Evolutionary conservation across 768 basidiomycete species (phyloP).

Genomic region (Phanerochaete carnosa): DNA sequence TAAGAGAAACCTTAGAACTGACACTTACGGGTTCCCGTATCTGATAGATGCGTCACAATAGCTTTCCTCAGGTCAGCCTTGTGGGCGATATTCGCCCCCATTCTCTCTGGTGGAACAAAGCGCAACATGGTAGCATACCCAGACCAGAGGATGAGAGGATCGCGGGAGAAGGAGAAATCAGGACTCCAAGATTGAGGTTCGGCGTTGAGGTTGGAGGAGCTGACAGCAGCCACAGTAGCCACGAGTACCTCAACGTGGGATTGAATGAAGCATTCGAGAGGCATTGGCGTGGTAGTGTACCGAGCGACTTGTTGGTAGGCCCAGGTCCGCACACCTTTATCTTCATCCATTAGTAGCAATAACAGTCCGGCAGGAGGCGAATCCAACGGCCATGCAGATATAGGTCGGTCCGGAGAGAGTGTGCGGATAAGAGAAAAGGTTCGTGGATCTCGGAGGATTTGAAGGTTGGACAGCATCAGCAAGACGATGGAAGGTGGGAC

Average conservation of each 20-base stretch:
- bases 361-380: conserved; percentile 60
- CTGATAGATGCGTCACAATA: conserved; percentile 60
- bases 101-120: conserved; percentile 45
- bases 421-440: conserved; percentile 41
- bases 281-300: conserved; percentile 41
- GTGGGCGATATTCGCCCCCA: conserved; percentile 32
- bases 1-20: conserved; percentile 10
- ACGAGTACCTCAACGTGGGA: conserved; percentile 46
- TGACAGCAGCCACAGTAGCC: conserved; percentile 34
- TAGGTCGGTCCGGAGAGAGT: conserved; percentile 32
- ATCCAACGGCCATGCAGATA: conserved; percentile 54
- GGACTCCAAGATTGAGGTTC: conserved; percentile 10
- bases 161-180: conserved; percentile 28
- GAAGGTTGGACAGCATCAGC: conserved; percentile 61
- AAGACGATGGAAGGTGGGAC: conserved; percentile 52
- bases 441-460: conserved; percentile 47
- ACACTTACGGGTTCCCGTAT: conserved; percentile 57
- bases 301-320: conserved; percentile 43
- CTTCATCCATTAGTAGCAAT: conserved; percentile 51
- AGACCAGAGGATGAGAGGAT: conserved; percentile 52
- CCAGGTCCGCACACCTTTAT: conserved; percentile 53
- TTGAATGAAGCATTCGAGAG: conserved; percentile 42
- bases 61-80: conserved; percentile 46
- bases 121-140: conserved; percentile 44
- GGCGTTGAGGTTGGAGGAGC: conserved; percentile 9